phyloP scores from a whole-genome alignment of 1,284 basidiomycete genomes.

The Farysia itapuensis region DNA sequence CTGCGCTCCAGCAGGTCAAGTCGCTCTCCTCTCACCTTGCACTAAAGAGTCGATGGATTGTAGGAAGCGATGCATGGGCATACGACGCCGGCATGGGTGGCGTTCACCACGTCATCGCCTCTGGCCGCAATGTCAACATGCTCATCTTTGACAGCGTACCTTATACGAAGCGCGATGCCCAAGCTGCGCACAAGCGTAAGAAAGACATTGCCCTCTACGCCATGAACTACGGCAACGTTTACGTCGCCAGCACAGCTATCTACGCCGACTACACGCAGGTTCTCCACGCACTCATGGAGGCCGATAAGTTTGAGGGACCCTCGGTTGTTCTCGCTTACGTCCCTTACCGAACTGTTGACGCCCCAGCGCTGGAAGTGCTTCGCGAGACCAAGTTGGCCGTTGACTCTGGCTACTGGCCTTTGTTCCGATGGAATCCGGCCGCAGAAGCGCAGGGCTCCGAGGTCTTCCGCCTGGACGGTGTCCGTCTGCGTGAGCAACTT shows the following conservation, averaged over 20 bases:
- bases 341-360: conserved; percentile 74
- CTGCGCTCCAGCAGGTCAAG: conserved; percentile 40
- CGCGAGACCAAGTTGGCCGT: conserved; percentile 97
- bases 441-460: conserved; percentile 75
- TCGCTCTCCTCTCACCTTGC: conserved; percentile 40
- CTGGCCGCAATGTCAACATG: conserved; percentile 87
- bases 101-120: conserved; percentile 89
- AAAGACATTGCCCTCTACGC: conserved; percentile 69
- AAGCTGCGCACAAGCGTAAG: conserved; percentile 57
- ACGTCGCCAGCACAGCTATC: conserved; percentile 90
- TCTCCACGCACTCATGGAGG: conserved; percentile 86
- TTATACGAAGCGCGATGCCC: conserved; percentile 69
- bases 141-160: conserved; percentile 92
- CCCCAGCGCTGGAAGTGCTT: conserved; percentile 79
- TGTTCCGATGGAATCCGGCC: conserved; percentile 95
- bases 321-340: conserved; percentile 92
- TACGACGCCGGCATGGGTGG: conserved; percentile 96
- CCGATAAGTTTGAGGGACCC: conserved; percentile 85
- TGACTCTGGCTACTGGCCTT: conserved; percentile 94
- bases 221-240: conserved; percentile 97
- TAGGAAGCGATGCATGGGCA: conserved; percentile 96
- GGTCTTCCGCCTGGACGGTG: conserved; percentile 85
- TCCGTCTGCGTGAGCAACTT: conserved; percentile 91
- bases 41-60: conserved; percentile 75
- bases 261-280: conserved; percentile 95